phyloP scores from a whole-genome alignment of 192 early-diverging fungal species.

The Podila epicladia region DNA sequence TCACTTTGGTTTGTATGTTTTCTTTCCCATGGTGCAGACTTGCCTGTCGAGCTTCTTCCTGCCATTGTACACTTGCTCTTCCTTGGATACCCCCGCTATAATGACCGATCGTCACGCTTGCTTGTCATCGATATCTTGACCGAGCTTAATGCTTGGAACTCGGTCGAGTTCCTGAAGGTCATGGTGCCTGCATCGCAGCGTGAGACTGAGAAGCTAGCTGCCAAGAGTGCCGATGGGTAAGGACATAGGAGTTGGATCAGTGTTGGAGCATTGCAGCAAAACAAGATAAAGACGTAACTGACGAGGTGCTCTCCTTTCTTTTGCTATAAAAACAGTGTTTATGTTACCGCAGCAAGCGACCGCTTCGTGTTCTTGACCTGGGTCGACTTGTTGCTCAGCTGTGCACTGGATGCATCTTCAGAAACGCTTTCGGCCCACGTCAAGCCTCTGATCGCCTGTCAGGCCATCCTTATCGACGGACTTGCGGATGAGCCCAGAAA shows the following conservation, averaged over 20 bases:
- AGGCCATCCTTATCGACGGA: slow-evolving; percentile 63
- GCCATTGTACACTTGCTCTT: slow-evolving; percentile 59
- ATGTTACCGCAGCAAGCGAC: slow-evolving; percentile 61
- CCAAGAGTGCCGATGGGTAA: slow-evolving; percentile 59
- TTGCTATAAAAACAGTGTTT: slow-evolving; percentile 20
- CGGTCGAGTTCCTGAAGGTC: slow-evolving; percentile 61
- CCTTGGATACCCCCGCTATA: slow-evolving; percentile 72
- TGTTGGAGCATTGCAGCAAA: slow-evolving; percentile 3
- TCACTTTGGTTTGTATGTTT: neutral
- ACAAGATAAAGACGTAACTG: slow-evolving; percentile 30
- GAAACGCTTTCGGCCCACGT: slow-evolving; percentile 28
- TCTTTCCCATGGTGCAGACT: slow-evolving; percentile 29
- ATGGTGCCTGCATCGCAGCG: slow-evolving; percentile 63
- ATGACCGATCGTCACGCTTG: slow-evolving; percentile 71
- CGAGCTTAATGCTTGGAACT: slow-evolving; percentile 66
- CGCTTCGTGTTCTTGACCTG: slow-evolving; percentile 74
- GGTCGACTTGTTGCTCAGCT: slow-evolving; percentile 62
- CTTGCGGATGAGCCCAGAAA: slow-evolving; percentile 60
- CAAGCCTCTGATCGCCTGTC: slow-evolving; percentile 49
- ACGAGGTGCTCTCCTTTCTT: neutral
- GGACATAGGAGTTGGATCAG: neutral
- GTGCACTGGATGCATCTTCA: slow-evolving; percentile 20
- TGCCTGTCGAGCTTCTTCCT: slow-evolving; percentile 57
- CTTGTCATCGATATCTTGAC: slow-evolving; percentile 66
- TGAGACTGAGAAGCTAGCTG: slow-evolving; percentile 57